phyloP scores from a whole-genome alignment of 352 stramenopile species.

The Phytophthora pisi region DNA sequence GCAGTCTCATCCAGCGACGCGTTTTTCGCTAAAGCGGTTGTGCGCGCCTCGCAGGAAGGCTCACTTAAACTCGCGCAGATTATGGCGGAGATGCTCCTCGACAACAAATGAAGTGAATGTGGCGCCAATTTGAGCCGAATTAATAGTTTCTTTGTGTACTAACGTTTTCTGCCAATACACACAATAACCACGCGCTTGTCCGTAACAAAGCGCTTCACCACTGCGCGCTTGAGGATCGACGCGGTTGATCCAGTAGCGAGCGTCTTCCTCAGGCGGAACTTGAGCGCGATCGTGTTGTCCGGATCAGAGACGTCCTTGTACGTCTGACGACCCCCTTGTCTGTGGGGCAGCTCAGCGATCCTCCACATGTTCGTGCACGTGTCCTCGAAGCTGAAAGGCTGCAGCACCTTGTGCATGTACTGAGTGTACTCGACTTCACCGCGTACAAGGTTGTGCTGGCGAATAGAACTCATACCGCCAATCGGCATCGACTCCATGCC shows the following conservation, averaged over 20 bases:
- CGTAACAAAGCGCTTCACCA: slow-evolving; percentile 33
- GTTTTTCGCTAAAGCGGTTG: slow-evolving; percentile 6
- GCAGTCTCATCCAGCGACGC: not conserved
- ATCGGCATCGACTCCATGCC: slow-evolving; percentile 1
- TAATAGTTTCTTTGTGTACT: no score
- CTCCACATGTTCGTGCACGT: slow-evolving; percentile 18
- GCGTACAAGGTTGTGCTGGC: not conserved
- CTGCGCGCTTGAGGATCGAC: slow-evolving; percentile 20
- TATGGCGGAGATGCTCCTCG: slow-evolving; percentile 16
- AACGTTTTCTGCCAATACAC: no score
- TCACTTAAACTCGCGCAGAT: slow-evolving; percentile 9
- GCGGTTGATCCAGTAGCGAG: slow-evolving; percentile 13
- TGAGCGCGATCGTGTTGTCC: slow-evolving; percentile 38
- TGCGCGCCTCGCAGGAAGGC: slow-evolving; percentile 8
- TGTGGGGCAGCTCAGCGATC: slow-evolving; percentile 4
- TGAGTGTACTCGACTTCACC: slow-evolving; percentile 13
- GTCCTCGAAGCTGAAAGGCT: slow-evolving; percentile 26
- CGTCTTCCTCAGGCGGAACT: slow-evolving; percentile 24
- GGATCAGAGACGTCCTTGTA: slow-evolving; percentile 18
- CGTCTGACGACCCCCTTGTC: slow-evolving; percentile 15
- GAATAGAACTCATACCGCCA: not conserved
- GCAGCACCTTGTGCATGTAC: slow-evolving; percentile 17
- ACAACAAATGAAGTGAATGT: slow-evolving; percentile 4
- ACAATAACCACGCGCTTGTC: slow-evolving; percentile 46
- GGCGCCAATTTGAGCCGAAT: no score